phyloP scores from a whole-genome alignment of 2,329 filamentous ascomycete genomes.

The Pleoardoris graminearum region DNA sequence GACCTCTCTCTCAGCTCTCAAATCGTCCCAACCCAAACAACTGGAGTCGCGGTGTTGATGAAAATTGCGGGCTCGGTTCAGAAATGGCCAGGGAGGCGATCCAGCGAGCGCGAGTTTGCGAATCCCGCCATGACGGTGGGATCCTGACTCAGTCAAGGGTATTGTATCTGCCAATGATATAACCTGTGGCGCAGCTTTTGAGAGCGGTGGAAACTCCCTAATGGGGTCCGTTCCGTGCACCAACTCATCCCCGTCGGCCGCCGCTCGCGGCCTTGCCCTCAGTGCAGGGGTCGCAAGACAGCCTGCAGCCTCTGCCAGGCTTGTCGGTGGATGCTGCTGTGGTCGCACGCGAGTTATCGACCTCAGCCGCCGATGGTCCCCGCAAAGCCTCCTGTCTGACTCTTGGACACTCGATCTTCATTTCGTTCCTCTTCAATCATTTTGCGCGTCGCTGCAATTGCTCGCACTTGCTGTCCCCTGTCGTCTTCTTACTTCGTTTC shows the following conservation, averaged over 20 bases:
- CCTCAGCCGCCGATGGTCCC: slow-evolving; percentile 5
- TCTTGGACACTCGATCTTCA: slow-evolving; percentile 6
- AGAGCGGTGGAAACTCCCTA: slow-evolving; percentile 6
- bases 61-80: background rate
- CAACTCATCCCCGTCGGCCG: slow-evolving; percentile 8
- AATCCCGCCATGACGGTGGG: slow-evolving; percentile 10
- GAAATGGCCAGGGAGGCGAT: background rate
- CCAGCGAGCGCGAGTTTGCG: background rate
- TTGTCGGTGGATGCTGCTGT: slow-evolving; percentile 2
- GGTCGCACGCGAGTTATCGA: slow-evolving; percentile 1
- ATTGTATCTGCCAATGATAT: slow-evolving; percentile 6
- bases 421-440: background rate
- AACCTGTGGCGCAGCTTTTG: slow-evolving; percentile 7
- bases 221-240: slow-evolving; percentile 5
- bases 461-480: background rate
- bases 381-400: slow-evolving; percentile 5
- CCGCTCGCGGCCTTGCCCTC: slow-evolving; percentile 12
- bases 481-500: slow-evolving; percentile 9
- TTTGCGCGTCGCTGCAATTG: slow-evolving; percentile 5
- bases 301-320: slow-evolving; percentile 12
- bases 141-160: slow-evolving; percentile 5
- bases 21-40: background rate
- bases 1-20: background rate
- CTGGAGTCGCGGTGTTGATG: background rate
- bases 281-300: slow-evolving; percentile 18